These are phyloP conservation scores for Sporobolomyces pararoseus DNA, from an alignment of 768 basidiomycete species.

Conservation along the genomic window DNA sequence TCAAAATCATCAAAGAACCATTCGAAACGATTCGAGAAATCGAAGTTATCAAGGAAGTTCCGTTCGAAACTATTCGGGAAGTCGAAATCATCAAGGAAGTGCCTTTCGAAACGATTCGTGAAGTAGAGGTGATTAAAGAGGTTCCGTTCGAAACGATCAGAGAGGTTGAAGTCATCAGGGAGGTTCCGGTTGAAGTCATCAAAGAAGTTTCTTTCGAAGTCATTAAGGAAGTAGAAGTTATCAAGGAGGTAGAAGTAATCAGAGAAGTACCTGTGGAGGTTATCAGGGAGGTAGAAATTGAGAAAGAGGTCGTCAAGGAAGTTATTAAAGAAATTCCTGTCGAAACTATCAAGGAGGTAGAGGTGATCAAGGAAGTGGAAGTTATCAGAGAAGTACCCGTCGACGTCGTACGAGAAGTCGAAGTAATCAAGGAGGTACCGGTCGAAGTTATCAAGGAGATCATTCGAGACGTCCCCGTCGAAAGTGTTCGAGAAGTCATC, in stretches of 20 bases:
- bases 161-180: slow-evolving; percentile 49
- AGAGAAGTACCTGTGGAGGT: slow-evolving; percentile 31
- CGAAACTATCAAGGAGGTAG: slow-evolving; percentile 14
- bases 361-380: slow-evolving; percentile 33
- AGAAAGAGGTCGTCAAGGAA: not conserved
- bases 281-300: slow-evolving; percentile 25
- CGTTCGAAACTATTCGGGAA: slow-evolving; percentile 20
- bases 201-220: slow-evolving; percentile 43
- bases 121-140: slow-evolving; percentile 14
- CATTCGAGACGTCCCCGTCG: slow-evolving; percentile 42
- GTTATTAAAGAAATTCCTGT: not conserved
- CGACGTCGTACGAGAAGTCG: slow-evolving; percentile 26
- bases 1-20: slow-evolving; percentile 32
- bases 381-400: slow-evolving; percentile 17
- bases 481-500: slow-evolving; percentile 38
- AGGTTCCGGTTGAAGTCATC: slow-evolving; percentile 34
- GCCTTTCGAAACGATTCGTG: slow-evolving; percentile 42
- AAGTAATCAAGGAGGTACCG: slow-evolving; percentile 21
- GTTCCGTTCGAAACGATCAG: slow-evolving; percentile 6
- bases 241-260: slow-evolving; percentile 37
- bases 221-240: slow-evolving; percentile 35
- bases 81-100: slow-evolving; percentile 34
- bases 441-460: slow-evolving; percentile 17
- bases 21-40: slow-evolving; percentile 19
- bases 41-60: slow-evolving; percentile 37